A percentile compares a stretch with the other conserved stretches of the same genome.
These are phyloP conservation scores for Lyophyllum decastes DNA, from an alignment of 768 basidiomycete species.

Conservation along the genomic window DNA sequence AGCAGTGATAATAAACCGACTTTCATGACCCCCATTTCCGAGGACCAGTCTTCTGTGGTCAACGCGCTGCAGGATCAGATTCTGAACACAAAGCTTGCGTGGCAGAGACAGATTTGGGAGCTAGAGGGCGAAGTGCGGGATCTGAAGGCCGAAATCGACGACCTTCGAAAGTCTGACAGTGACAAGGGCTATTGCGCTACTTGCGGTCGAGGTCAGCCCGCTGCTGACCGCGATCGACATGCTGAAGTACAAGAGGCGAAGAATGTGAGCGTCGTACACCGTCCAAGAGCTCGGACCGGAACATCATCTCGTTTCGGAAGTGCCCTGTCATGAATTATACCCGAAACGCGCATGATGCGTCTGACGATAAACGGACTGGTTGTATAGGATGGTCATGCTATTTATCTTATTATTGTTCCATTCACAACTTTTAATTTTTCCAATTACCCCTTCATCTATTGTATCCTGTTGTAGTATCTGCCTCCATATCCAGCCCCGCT, in stretches of 20 bases:
- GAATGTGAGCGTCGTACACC: conserved; percentile 49
- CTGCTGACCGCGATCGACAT: not conserved
- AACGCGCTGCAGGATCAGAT: conserved; percentile 65
- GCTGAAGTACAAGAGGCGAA: conserved; percentile 20
- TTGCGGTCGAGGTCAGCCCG: conserved; percentile 56
- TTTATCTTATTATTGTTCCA: conserved; percentile 14
- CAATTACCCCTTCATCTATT: not conserved
- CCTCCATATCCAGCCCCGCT: not conserved
- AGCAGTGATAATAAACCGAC: conserved; percentile 32
- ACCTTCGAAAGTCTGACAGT: conserved; percentile 40
- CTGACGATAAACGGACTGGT: not conserved
- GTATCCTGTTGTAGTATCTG: conserved; percentile 3
- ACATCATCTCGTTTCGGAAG: conserved; percentile 63
- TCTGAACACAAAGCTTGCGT: conserved; percentile 54
- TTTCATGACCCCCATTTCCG: conserved; percentile 23
- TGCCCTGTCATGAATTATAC: conserved; percentile 34
- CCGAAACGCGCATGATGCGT: not conserved
- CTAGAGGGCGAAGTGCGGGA: conserved; percentile 73
- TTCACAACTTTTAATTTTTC: conserved; percentile 1
- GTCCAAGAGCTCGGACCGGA: conserved; percentile 71
- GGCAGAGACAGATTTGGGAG: conserved; percentile 77
- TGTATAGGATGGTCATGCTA: conserved; percentile 14
- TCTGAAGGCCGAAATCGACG: conserved; percentile 69
- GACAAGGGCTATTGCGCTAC: conserved; percentile 50
- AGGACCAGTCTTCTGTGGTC: conserved; percentile 48